These are phyloP conservation scores for California macrophylla DNA, from an alignment of 441 rosid genomes.

Conservation along the genomic window DNA sequence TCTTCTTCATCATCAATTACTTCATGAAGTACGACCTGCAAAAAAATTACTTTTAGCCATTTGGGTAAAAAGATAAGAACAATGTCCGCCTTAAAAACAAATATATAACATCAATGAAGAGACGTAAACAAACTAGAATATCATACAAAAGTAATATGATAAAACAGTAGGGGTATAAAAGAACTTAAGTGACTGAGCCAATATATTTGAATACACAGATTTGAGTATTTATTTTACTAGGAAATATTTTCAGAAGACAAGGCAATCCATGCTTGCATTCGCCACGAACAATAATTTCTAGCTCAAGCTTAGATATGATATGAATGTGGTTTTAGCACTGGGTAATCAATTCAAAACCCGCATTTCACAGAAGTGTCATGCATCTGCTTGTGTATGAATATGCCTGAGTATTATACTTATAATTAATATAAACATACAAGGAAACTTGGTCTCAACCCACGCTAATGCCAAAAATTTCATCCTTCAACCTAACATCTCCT, in stretches of 20 bases:
- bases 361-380: background rate
- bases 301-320: background rate
- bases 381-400: background rate
- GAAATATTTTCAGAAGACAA: background rate
- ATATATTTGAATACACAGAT: background rate
- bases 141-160: background rate
- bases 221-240: background rate
- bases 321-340: background rate
- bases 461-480: background rate
- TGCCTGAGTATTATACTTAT: background rate
- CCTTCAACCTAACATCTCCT: background rate
- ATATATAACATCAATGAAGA: background rate
- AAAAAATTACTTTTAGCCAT: background rate
- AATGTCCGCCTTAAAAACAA: background rate
- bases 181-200: background rate
- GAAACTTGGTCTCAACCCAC: background rate
- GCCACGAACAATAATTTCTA: background rate
- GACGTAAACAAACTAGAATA: background rate
- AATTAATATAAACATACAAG: background rate
- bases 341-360: background rate
- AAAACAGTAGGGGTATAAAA: background rate
- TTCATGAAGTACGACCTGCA: slow-evolving; percentile 37
- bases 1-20: slow-evolving; percentile 49
- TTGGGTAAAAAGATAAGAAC: background rate
- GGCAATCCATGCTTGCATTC: background rate